Conservation (phyloP, 345 rosid genomes). For the Turnera subulata region DNA sequence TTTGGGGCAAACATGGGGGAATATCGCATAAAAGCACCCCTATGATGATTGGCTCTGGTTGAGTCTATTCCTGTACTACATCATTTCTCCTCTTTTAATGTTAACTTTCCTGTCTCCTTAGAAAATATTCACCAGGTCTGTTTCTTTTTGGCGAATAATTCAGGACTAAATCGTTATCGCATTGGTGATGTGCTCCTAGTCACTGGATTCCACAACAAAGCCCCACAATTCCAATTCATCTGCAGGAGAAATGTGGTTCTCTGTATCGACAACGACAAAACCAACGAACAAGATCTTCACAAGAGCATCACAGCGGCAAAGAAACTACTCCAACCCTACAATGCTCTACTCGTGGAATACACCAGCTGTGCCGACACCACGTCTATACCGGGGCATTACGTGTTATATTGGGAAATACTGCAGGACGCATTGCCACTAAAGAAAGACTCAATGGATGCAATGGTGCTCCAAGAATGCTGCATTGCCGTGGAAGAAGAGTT, state of each 20-base stretch:
- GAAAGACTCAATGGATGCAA: conserved; percentile 18
- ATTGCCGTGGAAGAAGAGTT: conserved; percentile 49
- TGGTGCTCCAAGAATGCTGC: conserved; percentile 53
- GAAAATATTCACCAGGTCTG: too few relatives aligned
- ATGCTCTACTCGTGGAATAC: conserved; percentile 53
- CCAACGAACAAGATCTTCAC: conserved; percentile 63
- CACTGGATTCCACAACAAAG: conserved; percentile 52
- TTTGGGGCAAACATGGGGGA: too few relatives aligned
- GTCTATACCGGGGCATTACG: conserved; percentile 60
- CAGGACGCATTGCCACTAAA: conserved; percentile 7
- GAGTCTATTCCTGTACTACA: too few relatives aligned
- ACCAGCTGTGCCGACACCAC: conserved; percentile 56
- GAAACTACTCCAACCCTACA: conserved; percentile 44
- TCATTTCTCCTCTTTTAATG: too few relatives aligned
- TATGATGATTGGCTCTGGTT: too few relatives aligned
- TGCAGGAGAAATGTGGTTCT: conserved; percentile 62
- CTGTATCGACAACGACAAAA: conserved; percentile 65
- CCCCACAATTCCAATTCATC: conserved; percentile 64
- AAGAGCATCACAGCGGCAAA: conserved; percentile 45
- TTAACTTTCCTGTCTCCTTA: too few relatives aligned
- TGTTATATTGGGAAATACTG: conserved; percentile 54
- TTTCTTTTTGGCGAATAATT: conserved; percentile 3
- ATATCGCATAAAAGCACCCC: too few relatives aligned
- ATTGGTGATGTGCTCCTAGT: conserved; percentile 65
- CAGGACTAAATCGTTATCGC: conserved; percentile 54